Base-by-base conservation (phyloP, 441 rosid species). In the Euphorbia celastroides region DNA sequence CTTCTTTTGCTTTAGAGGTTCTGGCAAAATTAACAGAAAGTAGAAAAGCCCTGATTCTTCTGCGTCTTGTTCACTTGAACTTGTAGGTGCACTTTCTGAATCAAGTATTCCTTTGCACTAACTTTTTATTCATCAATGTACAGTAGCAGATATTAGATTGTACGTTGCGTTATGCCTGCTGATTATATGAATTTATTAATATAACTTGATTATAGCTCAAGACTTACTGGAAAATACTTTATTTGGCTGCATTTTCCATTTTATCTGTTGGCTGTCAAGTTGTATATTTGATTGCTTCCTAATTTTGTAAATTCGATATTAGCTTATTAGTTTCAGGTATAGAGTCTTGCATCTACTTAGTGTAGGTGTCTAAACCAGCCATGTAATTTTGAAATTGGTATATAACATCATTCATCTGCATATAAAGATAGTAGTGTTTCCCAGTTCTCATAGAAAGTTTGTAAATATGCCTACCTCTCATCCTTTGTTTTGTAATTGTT, bases 51-150 rank as follows among this genome's bases (percentile, higher is more conserved):
- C 55, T 67, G 30, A 71, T 75, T 72, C 72, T 85, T 17, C 84
- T 87, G 61, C 86, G 83, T 67, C 75, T 79, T 62, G 65, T 87
- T 71, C 78, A 74, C 76, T 68, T 85, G 65, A 85, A 87, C 79
- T 68, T 85, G 93, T 85, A 83, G 26, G 82, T 42, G 27, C 60
- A 46, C 23, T 12, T 62, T 73, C 67, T 67, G 64, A 36, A 11
- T 66, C 66, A n/a, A 17, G n/a, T 52, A 57, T 72, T 57, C 46
- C 56, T 70, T 62, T 28, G 61, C 38, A 57, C 22, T 14, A 28
- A 57, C 4, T 41, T 61, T 32, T 51, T 38, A 42, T 50, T 55
- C 30, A 48, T 28, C 38, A 7, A 28, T n/a, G 54, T 30, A 13
- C 30, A 6, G 36, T 57, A 36, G 54, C 41, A 13, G 25, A 51